These are phyloP conservation scores for Fonsecaea nubica DNA, from an alignment of 2,329 filamentous ascomycete species.

Conservation along the genomic window DNA sequence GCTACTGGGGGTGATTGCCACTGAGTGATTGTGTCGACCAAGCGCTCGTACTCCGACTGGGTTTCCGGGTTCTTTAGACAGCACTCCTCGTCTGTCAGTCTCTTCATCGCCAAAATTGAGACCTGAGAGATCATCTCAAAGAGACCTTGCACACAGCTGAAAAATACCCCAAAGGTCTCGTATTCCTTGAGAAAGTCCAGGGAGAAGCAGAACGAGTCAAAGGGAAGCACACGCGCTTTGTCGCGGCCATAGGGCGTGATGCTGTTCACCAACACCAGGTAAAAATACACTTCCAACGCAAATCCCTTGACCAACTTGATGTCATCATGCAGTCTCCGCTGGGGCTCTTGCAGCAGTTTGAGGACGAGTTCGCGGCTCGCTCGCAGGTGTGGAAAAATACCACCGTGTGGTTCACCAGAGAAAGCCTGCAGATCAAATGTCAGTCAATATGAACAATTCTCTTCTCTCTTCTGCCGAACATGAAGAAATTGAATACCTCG, in stretches of 20 bases:
- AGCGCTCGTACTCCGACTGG: not conserved
- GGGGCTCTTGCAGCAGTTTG: conserved; percentile 13
- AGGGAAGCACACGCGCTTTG: conserved; percentile 15
- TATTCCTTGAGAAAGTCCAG: conserved; percentile 25
- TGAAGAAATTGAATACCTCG: conserved; percentile 20
- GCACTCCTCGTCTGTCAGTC: conserved; percentile 20
- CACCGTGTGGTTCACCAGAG: conserved; percentile 31
- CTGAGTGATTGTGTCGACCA: conserved; percentile 11
- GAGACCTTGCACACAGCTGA: conserved; percentile 30
- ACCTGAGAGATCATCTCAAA: conserved; percentile 34
- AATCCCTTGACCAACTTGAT: conserved; percentile 29
- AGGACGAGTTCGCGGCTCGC: conserved; percentile 31
- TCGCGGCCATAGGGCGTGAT: conserved; percentile 32
- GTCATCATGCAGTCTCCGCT: conserved; percentile 8
- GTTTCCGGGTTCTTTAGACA: conserved; percentile 4
- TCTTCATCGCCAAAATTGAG: conserved; percentile 24
- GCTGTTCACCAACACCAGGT: conserved; percentile 29
- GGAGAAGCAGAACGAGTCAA: conserved; percentile 24
- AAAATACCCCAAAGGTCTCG: conserved; percentile 30
- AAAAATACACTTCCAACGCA: conserved; percentile 34
- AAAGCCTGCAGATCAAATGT: conserved; percentile 27
- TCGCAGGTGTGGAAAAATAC: conserved; percentile 35
- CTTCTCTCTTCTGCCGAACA: not conserved
- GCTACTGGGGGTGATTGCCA: conserved; percentile 23
- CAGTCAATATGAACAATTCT: not conserved